Evolutionary conservation across 306 rosid species (phyloP), one percentile per base, ranked within the genome.

Genomic region (Sicyos edulis): DNA sequence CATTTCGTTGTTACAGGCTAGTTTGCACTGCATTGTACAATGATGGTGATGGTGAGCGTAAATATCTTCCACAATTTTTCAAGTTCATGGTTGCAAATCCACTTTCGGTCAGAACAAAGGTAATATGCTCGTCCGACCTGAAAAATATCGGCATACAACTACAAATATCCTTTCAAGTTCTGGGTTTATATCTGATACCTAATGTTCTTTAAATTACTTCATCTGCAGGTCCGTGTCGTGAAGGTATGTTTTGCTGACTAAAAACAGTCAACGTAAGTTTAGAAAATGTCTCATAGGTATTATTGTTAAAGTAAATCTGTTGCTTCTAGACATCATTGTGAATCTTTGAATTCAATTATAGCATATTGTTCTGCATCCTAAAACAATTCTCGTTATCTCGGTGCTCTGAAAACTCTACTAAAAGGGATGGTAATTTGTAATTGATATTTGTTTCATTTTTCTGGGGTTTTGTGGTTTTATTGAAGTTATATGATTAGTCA

Each of bases 81-180:
- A 93, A 93, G 82, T 93, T 93, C 82, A 85, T 88, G 2, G 97
- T 91, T 54, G 89, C 96, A 22, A 93, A 93, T 83, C 99, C 99
- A 54, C 97, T 93, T 56, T 91, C 97, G 1, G 99, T 93, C 14
- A 81, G 99, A 82, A 93, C 99, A 14, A 93, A 93, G 96, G 99
- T 93, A 83, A 42, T 40, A 13, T 56, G 54, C 40, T 56, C 42
- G 8, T 56, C 0, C 54, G 19, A 19, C 12, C 20, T 22, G 19
- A 15, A 54, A 72, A 17, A 11, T 13, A 21, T 15, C 21, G 12
- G 1, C 45, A 3, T 22, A 3, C 56, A 47, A 15, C 72, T 67
- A 5, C 19, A 17, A 45, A 19, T 60, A 22, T 60, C 21, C 2
- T n/a, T n/a, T n/a, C n/a, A n/a, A 16, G 45, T 71, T 74, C 44